Evolutionary conservation across 805 yeast species (phyloP), one percentile per base, ranked within the genome.

Genomic region (Candida anglica): DNA sequence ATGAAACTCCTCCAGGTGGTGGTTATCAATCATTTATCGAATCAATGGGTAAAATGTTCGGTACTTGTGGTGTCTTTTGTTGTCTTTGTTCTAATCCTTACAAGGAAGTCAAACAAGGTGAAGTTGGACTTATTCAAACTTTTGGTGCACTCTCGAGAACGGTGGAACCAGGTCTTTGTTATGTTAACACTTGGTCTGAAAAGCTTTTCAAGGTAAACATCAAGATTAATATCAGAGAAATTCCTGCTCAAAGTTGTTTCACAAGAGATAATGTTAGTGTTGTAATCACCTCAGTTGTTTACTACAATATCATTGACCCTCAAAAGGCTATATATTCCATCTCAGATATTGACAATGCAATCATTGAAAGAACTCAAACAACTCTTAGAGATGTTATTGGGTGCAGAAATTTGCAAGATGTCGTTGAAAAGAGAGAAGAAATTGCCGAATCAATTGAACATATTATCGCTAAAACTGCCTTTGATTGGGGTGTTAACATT

Each of bases 371-470:
- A 51, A 79, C 86, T 4, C 85, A 80, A 56, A 81, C 86, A 27
- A 81, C 88, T 3, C 60, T 81, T 48, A 68, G 88, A 53, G 85
- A 80, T 43, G 88, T 81, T 15, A 71, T 79, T 36, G 88, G 88
- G 41, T 66, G 80, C 21, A 59, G 85, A 32, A 66, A 64, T 15
- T 62, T 81, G 46, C 88, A 81, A 58, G 87, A 81, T 44, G 82
- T 80, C 15, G 79, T 81, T 46, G 87, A 81, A 49, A 75, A 79
- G 51, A 61, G 88, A 43, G 87, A 80, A 45, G 84, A 80, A 53
- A 71, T 81, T 41, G 86, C 87, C 15, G 75, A 66, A 31, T 64
- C 81, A 16, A 81, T 81, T 46, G 80, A 73, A 49, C 70, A 63
- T 37, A 73, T 80, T 39, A 81, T 81, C 38, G 52, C 77, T 22